These are phyloP conservation scores for Cladosporium colombiae DNA, from an alignment of 2,329 filamentous ascomycete species.

Conservation along the genomic window DNA sequence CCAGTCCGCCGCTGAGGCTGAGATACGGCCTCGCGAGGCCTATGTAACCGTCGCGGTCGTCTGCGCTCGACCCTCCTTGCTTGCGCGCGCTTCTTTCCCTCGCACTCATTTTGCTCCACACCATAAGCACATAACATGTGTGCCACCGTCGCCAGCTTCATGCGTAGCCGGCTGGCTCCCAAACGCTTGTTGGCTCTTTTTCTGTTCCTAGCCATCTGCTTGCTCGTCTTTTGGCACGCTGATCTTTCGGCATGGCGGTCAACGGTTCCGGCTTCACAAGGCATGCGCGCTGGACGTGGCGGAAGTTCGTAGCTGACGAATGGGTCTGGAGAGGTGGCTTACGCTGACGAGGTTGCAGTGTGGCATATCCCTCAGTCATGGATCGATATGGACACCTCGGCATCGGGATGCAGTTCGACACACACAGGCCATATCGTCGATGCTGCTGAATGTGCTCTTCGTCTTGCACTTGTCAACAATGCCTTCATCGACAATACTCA, in stretches of 20 bases:
- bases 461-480: conserved; percentile 7
- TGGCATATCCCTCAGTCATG: conserved; percentile 6
- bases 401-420: not conserved
- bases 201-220: not conserved
- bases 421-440: conserved; percentile 1
- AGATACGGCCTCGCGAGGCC: not conserved
- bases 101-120: not conserved
- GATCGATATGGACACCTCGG: not conserved
- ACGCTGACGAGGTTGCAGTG: not conserved
- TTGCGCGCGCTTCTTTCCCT: not conserved
- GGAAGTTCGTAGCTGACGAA: not conserved
- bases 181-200: not conserved
- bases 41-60: not conserved
- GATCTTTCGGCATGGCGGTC: not conserved
- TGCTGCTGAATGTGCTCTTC: conserved; percentile 19
- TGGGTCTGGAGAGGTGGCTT: not conserved
- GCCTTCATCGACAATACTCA: conserved; percentile 13
- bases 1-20: not conserved
- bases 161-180: not conserved
- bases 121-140: not conserved
- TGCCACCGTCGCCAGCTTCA: not conserved
- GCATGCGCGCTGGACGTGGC: not conserved
- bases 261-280: not conserved
- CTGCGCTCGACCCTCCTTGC: not conserved
- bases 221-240: not conserved